These are phyloP conservation scores for Pouteria glomerata DNA, from an alignment of 148 eudicot genomes.

Conservation along the genomic window DNA sequence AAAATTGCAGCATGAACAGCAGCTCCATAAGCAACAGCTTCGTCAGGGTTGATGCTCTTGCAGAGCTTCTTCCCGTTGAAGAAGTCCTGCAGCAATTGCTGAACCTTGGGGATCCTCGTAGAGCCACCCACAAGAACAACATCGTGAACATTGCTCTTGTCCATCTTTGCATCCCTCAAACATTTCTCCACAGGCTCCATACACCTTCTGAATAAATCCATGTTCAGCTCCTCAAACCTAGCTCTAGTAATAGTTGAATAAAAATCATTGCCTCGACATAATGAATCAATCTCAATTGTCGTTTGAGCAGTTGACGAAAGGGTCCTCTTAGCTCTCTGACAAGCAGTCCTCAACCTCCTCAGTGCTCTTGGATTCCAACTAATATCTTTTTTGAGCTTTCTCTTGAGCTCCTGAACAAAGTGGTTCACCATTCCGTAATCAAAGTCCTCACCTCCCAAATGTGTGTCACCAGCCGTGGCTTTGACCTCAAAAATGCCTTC, in stretches of 20 bases:
- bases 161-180: constrained; percentile 17
- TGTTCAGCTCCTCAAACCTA: constrained; percentile 14
- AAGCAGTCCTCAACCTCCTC: constrained; percentile 14
- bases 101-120: constrained; percentile 11
- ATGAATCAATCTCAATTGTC: constrained; percentile 13
- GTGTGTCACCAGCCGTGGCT: constrained; percentile 12
- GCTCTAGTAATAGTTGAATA: constrained; percentile 13
- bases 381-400: constrained; percentile 14
- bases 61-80: constrained; percentile 17
- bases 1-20: constrained; percentile 14
- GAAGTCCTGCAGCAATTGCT: constrained; percentile 13
- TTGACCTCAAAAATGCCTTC: constrained; percentile 15
- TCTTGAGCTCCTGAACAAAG: constrained; percentile 17
- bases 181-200: constrained; percentile 19
- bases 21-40: constrained; percentile 18
- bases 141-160: constrained; percentile 9
- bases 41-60: constrained; percentile 17
- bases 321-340: constrained; percentile 15
- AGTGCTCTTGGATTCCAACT: constrained; percentile 12
- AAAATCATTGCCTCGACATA: constrained; percentile 7
- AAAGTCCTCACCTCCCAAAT: constrained; percentile 16
- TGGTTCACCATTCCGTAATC: constrained; percentile 17
- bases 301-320: constrained; percentile 13
- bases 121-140: constrained; percentile 20
- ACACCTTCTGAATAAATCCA: constrained; percentile 17